Conservation (phyloP, 352 stramenopile genomes). For the Plasmopara muralis region DNA sequence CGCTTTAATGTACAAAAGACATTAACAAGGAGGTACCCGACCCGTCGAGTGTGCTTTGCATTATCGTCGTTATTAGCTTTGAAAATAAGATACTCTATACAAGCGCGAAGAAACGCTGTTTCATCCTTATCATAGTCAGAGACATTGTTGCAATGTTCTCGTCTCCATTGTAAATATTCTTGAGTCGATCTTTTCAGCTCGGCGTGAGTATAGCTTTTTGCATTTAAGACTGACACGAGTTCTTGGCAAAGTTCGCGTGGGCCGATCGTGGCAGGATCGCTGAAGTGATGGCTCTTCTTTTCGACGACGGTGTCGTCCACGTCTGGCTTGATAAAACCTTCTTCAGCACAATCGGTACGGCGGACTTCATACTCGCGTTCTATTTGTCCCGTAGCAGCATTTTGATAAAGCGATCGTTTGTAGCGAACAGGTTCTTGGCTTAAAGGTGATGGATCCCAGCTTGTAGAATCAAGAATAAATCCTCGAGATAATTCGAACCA, state of each 20-base stretch:
- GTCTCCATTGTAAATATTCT: slow-evolving; percentile 23
- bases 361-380: slow-evolving; percentile 49
- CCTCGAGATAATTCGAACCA: slow-evolving; percentile 59
- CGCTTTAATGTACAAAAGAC: slow-evolving; percentile 27
- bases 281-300: slow-evolving; percentile 29
- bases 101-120: slow-evolving; percentile 15
- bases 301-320: slow-evolving; percentile 21
- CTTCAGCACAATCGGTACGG: slow-evolving; percentile 23
- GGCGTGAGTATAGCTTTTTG: slow-evolving; percentile 24
- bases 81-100: slow-evolving; percentile 14
- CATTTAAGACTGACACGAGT: slow-evolving; percentile 23
- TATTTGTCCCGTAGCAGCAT: slow-evolving; percentile 10
- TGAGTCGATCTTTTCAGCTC: slow-evolving; percentile 38
- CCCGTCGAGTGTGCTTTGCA: slow-evolving; percentile 36
- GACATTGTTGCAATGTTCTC: not conserved
- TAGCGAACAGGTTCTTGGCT: slow-evolving; percentile 48
- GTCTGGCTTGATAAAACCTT: slow-evolving; percentile 50
- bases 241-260: slow-evolving; percentile 25
- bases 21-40: slow-evolving; percentile 59
- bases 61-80: slow-evolving; percentile 10
- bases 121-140: not conserved
- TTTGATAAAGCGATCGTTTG: slow-evolving; percentile 27
- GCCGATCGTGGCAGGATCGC: slow-evolving; percentile 19
- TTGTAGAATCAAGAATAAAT: slow-evolving; percentile 51
- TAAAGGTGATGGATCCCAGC: slow-evolving; percentile 49